Conservation (phyloP, 1,284 basidiomycete genomes). For the Xerocomus minutiporus region DNA sequence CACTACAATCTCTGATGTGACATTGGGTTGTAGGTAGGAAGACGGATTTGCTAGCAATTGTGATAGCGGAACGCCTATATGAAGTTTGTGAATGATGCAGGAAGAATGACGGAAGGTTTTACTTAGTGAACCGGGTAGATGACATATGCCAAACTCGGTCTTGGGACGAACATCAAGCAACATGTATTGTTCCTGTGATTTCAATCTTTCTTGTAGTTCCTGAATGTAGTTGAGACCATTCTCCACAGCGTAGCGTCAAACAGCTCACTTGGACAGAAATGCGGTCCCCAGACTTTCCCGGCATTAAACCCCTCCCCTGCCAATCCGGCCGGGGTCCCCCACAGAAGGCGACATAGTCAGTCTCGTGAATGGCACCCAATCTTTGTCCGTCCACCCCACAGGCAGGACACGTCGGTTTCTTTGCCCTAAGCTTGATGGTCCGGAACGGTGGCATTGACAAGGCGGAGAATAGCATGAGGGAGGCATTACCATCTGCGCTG, state of each 20-base stretch:
- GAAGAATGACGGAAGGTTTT: conserved; percentile 22
- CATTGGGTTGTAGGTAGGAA: conserved; percentile 32
- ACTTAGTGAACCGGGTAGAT: conserved; percentile 75
- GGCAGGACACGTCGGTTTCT: conserved; percentile 57
- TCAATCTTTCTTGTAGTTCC: conserved; percentile 39
- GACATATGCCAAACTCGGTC: conserved; percentile 86
- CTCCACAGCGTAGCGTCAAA: neutral
- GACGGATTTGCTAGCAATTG: conserved; percentile 57
- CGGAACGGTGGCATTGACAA: conserved; percentile 72
- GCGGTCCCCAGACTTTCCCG: conserved; percentile 39
- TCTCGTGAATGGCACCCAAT: conserved; percentile 45
- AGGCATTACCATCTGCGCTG: conserved; percentile 51
- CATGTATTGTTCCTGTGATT: conserved; percentile 33
- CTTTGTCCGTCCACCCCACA: conserved; percentile 51
- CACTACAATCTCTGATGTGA: conserved; percentile 43
- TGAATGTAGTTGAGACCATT: conserved; percentile 1
- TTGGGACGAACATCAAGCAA: conserved; percentile 83
- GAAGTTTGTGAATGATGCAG: neutral
- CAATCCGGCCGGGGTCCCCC: conserved; percentile 65
- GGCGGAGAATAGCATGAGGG: conserved; percentile 71
- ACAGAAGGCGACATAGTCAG: conserved; percentile 77
- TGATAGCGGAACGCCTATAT: conserved; percentile 63
- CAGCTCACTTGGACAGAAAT: conserved; percentile 47
- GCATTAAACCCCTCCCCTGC: conserved; percentile 47
- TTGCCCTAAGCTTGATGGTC: conserved; percentile 71